phyloP scores from a whole-genome alignment of 306 rosid genomes.

The Astragalus membranaceus region DNA sequence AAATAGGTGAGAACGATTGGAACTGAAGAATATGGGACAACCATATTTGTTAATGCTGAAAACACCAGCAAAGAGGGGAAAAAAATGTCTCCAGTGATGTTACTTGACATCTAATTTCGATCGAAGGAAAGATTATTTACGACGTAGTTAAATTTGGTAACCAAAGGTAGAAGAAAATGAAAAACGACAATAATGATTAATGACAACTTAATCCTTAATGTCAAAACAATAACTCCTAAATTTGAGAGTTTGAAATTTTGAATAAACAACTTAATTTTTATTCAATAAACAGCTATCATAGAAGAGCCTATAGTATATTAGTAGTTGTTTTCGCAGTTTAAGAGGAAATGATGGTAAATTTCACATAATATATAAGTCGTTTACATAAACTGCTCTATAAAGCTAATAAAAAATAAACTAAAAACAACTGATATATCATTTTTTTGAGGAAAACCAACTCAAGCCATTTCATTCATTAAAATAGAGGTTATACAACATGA shows the following conservation, averaged over 20 bases:
- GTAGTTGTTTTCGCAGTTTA: no score
- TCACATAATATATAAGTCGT: no score
- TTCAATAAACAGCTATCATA: no score
- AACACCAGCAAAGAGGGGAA: neutral
- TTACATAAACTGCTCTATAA: no score
- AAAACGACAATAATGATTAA: neutral
- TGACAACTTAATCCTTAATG: neutral
- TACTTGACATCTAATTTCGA: constrained; percentile 18
- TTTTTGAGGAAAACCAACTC: no score
- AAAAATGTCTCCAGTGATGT: constrained; percentile 16
- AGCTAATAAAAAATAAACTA: no score
- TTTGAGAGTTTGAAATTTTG: neutral
- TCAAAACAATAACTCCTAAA: neutral
- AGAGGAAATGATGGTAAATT: no score
- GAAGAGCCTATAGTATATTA: no score
- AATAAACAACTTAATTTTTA: no score
- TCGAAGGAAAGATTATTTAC: neutral
- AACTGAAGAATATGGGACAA: constrained; percentile 17
- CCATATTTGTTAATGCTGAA: constrained; percentile 7
- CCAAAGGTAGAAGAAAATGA: neutral
- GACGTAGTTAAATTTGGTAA: neutral
- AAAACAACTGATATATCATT: no score
- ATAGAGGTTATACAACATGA: no score
- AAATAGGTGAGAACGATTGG: neutral
- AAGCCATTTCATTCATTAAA: no score